These are phyloP conservation scores for Trichaptum fuscoviolaceum DNA, from an alignment of 768 basidiomycete genomes.

Conservation along the genomic window DNA sequence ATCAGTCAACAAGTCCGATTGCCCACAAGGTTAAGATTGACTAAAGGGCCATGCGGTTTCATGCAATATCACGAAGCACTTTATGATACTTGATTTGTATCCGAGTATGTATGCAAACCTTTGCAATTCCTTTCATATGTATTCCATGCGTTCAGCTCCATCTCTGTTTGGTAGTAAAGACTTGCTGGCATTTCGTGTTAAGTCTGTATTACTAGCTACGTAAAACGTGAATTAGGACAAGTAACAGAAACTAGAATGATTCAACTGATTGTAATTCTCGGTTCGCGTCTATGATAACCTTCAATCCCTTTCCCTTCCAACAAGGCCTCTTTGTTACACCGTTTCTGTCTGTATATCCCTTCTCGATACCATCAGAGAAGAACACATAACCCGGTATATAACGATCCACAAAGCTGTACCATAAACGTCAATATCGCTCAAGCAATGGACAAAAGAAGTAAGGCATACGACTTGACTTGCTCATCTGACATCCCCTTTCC, in stretches of 20 bases:
- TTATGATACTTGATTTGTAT: not conserved
- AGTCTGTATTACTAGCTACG: not conserved
- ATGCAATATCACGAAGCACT: not conserved
- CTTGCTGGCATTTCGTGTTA: not conserved
- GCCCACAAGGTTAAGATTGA: not conserved
- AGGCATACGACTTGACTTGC: conserved; percentile 51
- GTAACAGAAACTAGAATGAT: conserved; percentile 29
- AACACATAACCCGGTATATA: conserved; percentile 95
- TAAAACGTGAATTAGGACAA: not conserved
- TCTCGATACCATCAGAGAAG: conserved; percentile 51
- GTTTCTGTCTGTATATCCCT: conserved; percentile 5
- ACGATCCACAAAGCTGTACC: conserved; percentile 74
- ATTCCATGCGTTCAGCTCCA: too few species aligned
- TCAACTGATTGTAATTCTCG: conserved; percentile 41
- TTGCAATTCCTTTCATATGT: too few species aligned
- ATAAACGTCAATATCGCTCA: not conserved
- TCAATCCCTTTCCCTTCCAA: conserved; percentile 49
- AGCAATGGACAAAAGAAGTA: conserved; percentile 9
- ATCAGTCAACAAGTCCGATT: not conserved
- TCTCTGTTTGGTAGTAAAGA: too few species aligned
- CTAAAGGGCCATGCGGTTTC: not conserved
- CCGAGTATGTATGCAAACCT: too few species aligned
- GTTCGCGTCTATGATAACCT: conserved; percentile 47
- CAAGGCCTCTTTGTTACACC: conserved; percentile 4
- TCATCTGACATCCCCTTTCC: conserved; percentile 87